A percentile compares a stretch with the other conserved stretches of the same genome.
Evolutionary conservation across 169 alveolate species (phyloP).

Genomic region (Plasmodium malariae): DNA sequence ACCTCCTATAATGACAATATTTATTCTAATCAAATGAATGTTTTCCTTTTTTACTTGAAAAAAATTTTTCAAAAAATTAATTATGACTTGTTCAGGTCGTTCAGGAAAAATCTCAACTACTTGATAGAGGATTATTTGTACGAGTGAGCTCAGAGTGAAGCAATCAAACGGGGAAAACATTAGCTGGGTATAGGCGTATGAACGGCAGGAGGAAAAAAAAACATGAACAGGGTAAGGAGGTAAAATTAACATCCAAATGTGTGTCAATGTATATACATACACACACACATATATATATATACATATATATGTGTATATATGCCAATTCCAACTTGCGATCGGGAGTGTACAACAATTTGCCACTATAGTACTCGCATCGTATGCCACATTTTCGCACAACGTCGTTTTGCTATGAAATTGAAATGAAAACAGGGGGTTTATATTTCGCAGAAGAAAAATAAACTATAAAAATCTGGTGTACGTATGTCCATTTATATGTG

Average conservation of each 20-base stretch:
- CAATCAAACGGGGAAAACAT: neutral
- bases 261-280: neutral
- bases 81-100: constrained; percentile 72
- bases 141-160: neutral
- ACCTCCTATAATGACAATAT: constrained; percentile 21
- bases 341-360: too few species aligned
- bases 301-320: neutral
- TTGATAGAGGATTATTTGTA: constrained; percentile 60
- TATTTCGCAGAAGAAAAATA: too few species aligned
- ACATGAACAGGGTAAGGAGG: neutral
- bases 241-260: neutral
- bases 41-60: constrained; percentile 34
- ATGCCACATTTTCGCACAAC: too few species aligned
- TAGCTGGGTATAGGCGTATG: too few species aligned
- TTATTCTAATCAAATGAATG: neutral
- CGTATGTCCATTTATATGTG: too few species aligned
- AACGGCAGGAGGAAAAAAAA: neutral
- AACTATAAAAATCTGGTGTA: too few species aligned
- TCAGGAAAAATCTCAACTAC: constrained; percentile 63
- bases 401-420: too few species aligned
- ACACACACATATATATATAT: neutral
- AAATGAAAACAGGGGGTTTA: too few species aligned
- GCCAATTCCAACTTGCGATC: too few species aligned
- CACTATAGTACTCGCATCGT: too few species aligned
- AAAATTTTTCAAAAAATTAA: constrained; percentile 56